Evolutionary conservation across 768 basidiomycete genomes (phyloP), one percentile per base, ranked within the genome.

Genomic region (Rhodotorula graminis): DNA sequence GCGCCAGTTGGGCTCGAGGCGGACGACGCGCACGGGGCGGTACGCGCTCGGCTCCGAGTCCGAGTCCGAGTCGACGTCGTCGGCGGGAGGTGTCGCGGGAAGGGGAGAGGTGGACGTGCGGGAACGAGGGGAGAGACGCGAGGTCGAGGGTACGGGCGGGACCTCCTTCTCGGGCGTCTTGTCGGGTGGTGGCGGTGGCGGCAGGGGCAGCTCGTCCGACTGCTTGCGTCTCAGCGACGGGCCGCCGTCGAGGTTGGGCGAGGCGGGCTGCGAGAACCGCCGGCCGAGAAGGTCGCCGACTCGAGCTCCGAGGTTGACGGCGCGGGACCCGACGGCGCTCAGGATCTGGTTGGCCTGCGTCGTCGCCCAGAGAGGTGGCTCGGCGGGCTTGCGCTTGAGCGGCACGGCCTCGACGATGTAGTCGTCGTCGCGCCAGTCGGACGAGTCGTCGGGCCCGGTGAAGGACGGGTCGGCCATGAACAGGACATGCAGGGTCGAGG

Each of bases 391-490:
- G 31, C 62, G 61, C 23, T 47, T 29, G 15, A 65, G 19, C 23
- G 73, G 73, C 0, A 74, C 63, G 19, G 47, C 44, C 57, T 74
- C 73, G 62, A 74, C 60, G 63, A 74, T 42, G 33, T 62, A 74
- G 40, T 74, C 73, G 66, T 68, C 64, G 18, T 65, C 62, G 14
- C 31, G 27, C 61, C 63, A 60, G 29, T 63, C 62, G 47, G 46
- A 9, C 12, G 55, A 33, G n/a, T 29, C 55, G 56, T 59, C 8
- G 16, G 63, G 66, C 7, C 56, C 69, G 58, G 18, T 59, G 62
- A 42, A 65, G 8, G 50, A 37, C 2, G 73, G 73, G 50, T 74
- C 70, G 59, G 44, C 49, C 11, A 46, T 23, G 67, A 65, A 74
- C 19, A 58, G 15, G 62, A 74, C 66, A 49, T 71, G 63, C 21